Conservation (phyloP, 306 rosid species). For the Pterocarpus macrocarpus region DNA sequence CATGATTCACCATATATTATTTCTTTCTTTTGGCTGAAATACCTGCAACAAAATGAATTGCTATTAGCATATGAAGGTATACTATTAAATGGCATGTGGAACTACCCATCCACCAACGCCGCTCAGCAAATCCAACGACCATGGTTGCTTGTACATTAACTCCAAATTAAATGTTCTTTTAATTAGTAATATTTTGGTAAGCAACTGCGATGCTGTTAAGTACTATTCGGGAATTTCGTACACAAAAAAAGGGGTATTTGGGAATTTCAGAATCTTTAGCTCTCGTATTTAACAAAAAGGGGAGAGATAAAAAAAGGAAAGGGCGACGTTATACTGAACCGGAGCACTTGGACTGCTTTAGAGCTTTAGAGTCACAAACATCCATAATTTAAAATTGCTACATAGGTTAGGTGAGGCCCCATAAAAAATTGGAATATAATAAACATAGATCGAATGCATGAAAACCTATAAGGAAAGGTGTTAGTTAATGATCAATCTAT, state of each 20-base stretch:
- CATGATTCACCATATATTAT: background rate
- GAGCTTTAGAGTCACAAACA: background rate
- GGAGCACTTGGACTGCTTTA: no score
- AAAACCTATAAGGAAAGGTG: background rate
- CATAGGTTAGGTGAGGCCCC: background rate
- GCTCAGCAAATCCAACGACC: background rate
- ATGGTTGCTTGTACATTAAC: conserved; percentile 19
- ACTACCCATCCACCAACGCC: conserved; percentile 1
- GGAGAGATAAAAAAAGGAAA: background rate
- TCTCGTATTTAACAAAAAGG: background rate
- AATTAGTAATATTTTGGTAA: background rate
- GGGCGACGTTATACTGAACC: background rate
- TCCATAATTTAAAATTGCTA: background rate
- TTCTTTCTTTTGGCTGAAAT: background rate
- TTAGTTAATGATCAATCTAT: background rate
- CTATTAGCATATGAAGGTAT: background rate
- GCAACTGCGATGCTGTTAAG: background rate
- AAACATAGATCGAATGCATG: background rate
- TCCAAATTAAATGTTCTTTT: conserved; percentile 13
- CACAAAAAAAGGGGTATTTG: no score
- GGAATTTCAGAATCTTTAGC: background rate
- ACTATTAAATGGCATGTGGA: background rate
- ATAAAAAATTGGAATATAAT: no score
- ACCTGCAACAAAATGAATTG: background rate
- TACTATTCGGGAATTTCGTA: no score